Percentiles rank a stretch among this genome's conserved stretches.
Evolutionary conservation across 495 filamentous ascomycete species (phyloP).

Genomic region (Tirmania nivea): DNA sequence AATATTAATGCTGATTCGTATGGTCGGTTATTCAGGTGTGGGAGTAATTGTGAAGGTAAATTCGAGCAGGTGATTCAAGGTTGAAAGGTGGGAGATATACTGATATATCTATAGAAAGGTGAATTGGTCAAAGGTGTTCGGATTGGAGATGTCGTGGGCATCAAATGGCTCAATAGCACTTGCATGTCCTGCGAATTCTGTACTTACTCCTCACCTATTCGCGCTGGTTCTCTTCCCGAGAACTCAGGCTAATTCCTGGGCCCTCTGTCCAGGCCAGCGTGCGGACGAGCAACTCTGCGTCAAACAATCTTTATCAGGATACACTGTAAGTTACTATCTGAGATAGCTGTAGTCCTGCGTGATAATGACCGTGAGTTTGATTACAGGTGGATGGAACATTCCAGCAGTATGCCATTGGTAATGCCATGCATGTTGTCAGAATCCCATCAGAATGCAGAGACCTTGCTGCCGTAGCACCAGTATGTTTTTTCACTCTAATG

Average conservation of each 20-base stretch:
- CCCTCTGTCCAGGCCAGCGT: too few species aligned
- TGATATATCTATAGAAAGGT: constrained; percentile 25
- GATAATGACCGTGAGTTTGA: too few species aligned
- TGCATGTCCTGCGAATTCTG: constrained; percentile 67
- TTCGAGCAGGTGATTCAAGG: neutral
- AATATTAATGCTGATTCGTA: too few species aligned
- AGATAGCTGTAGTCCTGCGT: too few species aligned
- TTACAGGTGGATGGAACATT: constrained; percentile 46
- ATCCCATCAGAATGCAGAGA: constrained; percentile 46
- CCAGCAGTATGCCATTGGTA: constrained; percentile 77
- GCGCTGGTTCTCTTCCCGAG: too few species aligned
- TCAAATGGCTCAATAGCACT: constrained; percentile 80
- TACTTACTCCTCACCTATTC: constrained; percentile 20
- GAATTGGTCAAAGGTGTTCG: constrained; percentile 48
- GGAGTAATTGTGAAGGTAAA: neutral
- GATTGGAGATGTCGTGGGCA: constrained; percentile 60
- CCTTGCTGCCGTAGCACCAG: constrained; percentile 58
- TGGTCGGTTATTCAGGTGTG: neutral
- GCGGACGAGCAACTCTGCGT: constrained; percentile 56
- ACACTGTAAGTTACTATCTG: constrained; percentile 35
- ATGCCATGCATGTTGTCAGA: constrained; percentile 59
- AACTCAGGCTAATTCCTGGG: too few species aligned
- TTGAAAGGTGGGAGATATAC: too few species aligned
- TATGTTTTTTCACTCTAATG: constrained; percentile 16
- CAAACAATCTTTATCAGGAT: constrained; percentile 52